Evolutionary conservation across 257 asterid species (phyloP), one percentile per base, ranked within the genome.

Genomic region (Solanum peruvianum): DNA sequence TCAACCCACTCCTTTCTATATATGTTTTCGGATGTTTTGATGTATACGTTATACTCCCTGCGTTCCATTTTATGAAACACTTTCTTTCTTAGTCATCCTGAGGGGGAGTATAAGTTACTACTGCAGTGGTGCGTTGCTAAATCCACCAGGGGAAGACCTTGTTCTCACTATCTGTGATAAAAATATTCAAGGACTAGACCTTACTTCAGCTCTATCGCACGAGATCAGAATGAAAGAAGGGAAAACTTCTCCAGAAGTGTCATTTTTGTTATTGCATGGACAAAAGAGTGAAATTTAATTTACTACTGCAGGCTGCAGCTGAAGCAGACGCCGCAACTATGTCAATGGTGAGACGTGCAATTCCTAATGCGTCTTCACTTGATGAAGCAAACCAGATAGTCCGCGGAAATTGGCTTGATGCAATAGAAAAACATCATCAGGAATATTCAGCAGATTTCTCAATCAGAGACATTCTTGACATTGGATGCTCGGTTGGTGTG

Each of bases 281-380:
- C 35, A n/a, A 29, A 6, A 3, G 37, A 75, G 37, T 42, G 83
- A 76, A 41, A 47, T 60, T 25, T 45, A 78, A 80, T 85, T 88
- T 58, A 64, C 23, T 84, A n/a, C 47, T 31, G 88, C 86, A 96
- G 98, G 99, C 99, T 86, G 99, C 99, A 86, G 99, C 99, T 35
- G 99, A 96, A 93, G 99, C 94, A 70, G 99, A 96, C 89, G 91
- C 99, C 15, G 98, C 99, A 52, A 95, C 98, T 39, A 93, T 96
- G 98, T 94, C 99, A 7, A 94, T 95, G 95, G 89, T 91, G 86
- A 92, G 95, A 85, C 91, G 98, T 76, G 89, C 98, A 52, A 92
- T 94, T 86, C 99, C 99, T 29, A 1, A 91, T 91, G 98, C 98
- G 15, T 91, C 97, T 44, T 94, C 99, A 4, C 90, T 93, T 25